phyloP scores from a whole-genome alignment of 257 asterid genomes.

The Thymus mandschuricus region DNA sequence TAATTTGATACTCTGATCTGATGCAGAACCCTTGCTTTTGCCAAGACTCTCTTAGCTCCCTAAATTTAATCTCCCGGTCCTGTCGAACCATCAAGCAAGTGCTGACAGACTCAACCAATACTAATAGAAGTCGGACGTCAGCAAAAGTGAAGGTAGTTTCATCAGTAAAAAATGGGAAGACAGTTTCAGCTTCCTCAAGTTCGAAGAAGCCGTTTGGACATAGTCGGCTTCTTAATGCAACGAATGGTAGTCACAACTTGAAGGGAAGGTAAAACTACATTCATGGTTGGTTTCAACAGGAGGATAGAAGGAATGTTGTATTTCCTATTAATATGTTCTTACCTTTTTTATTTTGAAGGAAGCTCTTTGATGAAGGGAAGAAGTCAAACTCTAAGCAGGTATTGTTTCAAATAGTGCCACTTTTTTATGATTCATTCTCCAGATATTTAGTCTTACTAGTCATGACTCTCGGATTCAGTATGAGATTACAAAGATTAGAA shows the following conservation, averaged over 20 bases:
- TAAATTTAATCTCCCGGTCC: conserved; percentile 72
- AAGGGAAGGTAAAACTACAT: conserved; percentile 67
- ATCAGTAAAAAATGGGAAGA: conserved; percentile 45
- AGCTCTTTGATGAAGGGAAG: conserved; percentile 50
- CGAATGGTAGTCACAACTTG: conserved; percentile 36
- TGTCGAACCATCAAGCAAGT: conserved; percentile 57
- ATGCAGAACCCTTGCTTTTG: conserved; percentile 71
- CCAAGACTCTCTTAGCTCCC: conserved; percentile 66
- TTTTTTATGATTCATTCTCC: neutral
- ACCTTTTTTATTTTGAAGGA: conserved; percentile 46
- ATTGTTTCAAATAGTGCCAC: conserved; percentile 19
- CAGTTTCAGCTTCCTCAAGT: conserved; percentile 45
- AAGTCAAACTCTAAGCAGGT: conserved; percentile 51
- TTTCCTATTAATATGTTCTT: conserved; percentile 29
- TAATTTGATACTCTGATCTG: conserved; percentile 25
- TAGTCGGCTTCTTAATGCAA: conserved; percentile 37
- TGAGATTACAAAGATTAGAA: neutral
- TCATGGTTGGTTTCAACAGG: conserved; percentile 9
- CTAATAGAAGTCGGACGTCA: conserved; percentile 47
- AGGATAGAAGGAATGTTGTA: neutral
- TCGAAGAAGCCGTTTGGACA: conserved; percentile 45
- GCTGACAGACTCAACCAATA: conserved; percentile 52
- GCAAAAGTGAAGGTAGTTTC: conserved; percentile 48
- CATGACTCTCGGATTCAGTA: neutral
- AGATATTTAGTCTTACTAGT: neutral